Evolutionary conservation across 371 early-diverging fungal genomes (phyloP), one percentile per base, ranked within the genome.

Genomic region (Blakeslea trispora): DNA sequence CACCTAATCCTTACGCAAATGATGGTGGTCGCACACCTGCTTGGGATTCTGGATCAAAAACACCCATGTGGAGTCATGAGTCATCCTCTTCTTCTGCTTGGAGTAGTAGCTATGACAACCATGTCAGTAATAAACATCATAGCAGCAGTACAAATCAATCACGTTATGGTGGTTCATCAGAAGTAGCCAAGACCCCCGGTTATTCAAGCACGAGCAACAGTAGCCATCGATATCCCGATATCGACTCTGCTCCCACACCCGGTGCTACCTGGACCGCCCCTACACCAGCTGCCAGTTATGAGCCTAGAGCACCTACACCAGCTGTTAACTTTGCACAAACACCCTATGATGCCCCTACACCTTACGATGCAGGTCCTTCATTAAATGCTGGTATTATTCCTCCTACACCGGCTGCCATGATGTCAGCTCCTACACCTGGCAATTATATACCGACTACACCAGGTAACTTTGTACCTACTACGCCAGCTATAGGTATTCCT

Each of bases 61-160:
- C 84, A 18, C 85, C 83, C 18, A 79, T 81, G 53, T 79, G 82
- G 54, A 84, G 89, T 13, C 78, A 79, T 5, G 75, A 84, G 39
- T 10, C 32, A 37, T 90, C 92, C 7, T 90, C 37, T 2, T 90
- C 92, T 5, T 90, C 93, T 17, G 91, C 91, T 11, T 85, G 83
- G 83, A 79, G 77, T 45, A 70, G 79, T n/a, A 81, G 88, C 53
- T 67, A 77, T 66, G 57, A 87, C 88, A 9, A 89, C 89, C 17
- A 66, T 57, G 44, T 53, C 58, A 66, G 59, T 55, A 39, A 64
- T 53, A 53, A 59, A 17, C 58, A 63, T 53, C 50, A 34, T 18
- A 42, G 23, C 15, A 61, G 55, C 31, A 37, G 39, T 6, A 57
- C 23, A 13, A 45, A 41, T 34, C 15, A 15, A n/a, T 40, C 40